Evolutionary conservation across 306 rosid genomes (phyloP).

Genomic region (Hippophae gyantsensis): DNA sequence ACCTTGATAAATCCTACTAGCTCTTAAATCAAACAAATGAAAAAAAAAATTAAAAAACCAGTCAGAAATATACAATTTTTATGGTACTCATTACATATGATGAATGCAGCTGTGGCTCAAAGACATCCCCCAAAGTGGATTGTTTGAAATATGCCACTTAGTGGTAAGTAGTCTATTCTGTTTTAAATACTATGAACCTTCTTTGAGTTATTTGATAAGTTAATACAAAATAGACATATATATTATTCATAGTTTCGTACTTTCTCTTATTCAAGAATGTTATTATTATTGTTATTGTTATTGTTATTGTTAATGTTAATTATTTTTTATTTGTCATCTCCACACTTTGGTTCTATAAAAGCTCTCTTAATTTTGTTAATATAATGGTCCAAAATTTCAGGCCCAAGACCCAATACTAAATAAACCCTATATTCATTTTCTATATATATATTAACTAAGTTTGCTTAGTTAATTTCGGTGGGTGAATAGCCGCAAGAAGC

Average conservation of each 20-base stretch:
- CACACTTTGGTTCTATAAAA: too few relatives aligned
- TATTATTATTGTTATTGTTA: too few relatives aligned
- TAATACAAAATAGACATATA: too few relatives aligned
- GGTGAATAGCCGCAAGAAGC: too few relatives aligned
- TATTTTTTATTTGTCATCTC: too few relatives aligned
- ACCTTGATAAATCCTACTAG: background rate
- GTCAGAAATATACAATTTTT: slow-evolving; percentile 14
- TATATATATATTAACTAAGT: too few relatives aligned
- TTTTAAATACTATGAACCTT: background rate
- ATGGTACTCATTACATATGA: background rate
- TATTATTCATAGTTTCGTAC: too few relatives aligned
- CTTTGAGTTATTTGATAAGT: background rate
- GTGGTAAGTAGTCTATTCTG: slow-evolving; percentile 42
- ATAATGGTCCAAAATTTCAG: too few relatives aligned
- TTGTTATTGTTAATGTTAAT: background rate
- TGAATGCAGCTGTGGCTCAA: slow-evolving; percentile 73
- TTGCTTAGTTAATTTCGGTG: too few relatives aligned
- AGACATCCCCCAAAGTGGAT: slow-evolving; percentile 66
- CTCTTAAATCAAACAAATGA: background rate
- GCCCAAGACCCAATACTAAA: too few relatives aligned
- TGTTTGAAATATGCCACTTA: slow-evolving; percentile 72
- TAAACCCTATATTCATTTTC: too few relatives aligned
- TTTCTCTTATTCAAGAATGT: background rate
- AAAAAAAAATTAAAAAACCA: background rate
- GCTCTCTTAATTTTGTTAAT: slow-evolving; percentile 1